Evolutionary conservation across 225 moss, liverwort and hornwort species (phyloP), one percentile per base, ranked within the genome.

Genomic region (Sphagnum tenellum): DNA sequence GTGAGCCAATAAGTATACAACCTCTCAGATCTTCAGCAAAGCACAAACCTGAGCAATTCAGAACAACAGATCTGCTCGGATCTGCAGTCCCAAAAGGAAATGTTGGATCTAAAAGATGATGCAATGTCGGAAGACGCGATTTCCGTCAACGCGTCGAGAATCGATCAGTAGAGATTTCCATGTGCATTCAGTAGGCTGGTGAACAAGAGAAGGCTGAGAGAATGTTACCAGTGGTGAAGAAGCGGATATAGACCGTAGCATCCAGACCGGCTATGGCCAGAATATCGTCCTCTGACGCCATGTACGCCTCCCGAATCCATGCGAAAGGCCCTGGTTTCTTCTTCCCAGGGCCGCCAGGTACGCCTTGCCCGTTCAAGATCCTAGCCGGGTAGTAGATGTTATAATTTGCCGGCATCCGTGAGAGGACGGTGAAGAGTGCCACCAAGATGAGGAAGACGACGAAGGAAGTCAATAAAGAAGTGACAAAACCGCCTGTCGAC

Each of bases 381-480:
- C 85, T 75, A 10, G 77, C 69, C 2, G 95, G 89, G 62, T 79
- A 95, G 61, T 95, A 95, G 14, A 95, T 44, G 8, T 84, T 75
- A 50, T 72, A 64, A 59, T 91, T 91, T 3, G 78, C 84, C 3
- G 80, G 48, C 8, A 74, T 83, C 3, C 79, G 74, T 5, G 88
- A 84, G 14, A 92, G 78, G 46, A 75, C 70, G 3, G 71, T 12
- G n/a, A 74, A 92, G 0, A 86, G 4, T 1, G 86, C 0, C 8
- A 81, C 12, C 44, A 95, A 50, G 12, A 91, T 4, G 2, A 71
- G 12, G 57, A 91, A 95, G 11, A 88, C 12, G 2, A 72, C 2
- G 3, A 69, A 77, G 12, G 83, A 89, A 44, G 89, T 89, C 13
- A 45, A 0, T 71, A 95, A 73, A 0, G 92, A 89, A 55, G 92